Evolutionary conservation across 371 early-diverging fungal genomes (phyloP).

Genomic region (Apophysomyces sp.): DNA sequence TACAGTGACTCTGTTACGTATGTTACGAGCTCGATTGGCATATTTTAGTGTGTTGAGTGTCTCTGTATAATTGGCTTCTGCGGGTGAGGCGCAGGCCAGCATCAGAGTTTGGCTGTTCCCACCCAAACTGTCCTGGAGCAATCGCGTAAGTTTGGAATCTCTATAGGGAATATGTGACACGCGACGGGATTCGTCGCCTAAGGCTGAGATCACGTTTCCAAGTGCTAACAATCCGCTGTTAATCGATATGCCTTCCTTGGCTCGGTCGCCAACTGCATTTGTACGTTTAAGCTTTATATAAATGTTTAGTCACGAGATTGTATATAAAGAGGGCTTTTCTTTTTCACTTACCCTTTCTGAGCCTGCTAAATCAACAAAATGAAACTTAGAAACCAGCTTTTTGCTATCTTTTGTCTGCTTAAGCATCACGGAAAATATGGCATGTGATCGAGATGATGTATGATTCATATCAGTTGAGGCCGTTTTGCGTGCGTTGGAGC

Average conservation of each 20-base stretch:
- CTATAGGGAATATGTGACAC: conserved; percentile 90
- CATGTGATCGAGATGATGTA: conserved; percentile 94
- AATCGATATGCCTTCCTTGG: conserved; percentile 97
- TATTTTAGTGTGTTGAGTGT: conserved; percentile 90
- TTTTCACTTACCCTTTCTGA: conserved; percentile 64
- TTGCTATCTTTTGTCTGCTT: conserved; percentile 34
- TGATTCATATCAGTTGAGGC: conserved; percentile 96
- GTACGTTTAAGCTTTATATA: conserved; percentile 81
- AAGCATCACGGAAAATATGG: conserved; percentile 89
- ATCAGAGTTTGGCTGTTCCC: conserved; percentile 89
- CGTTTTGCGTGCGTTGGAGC: conserved; percentile 85
- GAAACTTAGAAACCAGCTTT: conserved; percentile 76
- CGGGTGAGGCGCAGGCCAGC: conserved; percentile 88
- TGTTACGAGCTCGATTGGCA: conserved; percentile 85
- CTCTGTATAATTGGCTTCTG: conserved; percentile 77
- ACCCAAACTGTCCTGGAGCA: conserved; percentile 94
- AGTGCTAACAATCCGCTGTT: conserved; percentile 96
- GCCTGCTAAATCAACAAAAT: conserved; percentile 98
- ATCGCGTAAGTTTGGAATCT: conserved; percentile 94
- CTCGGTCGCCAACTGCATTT: conserved; percentile 90
- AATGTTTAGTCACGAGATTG: background rate
- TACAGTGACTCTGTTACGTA: conserved; percentile 70
- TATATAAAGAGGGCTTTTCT: background rate
- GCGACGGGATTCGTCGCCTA: conserved; percentile 79
- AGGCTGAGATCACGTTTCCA: conserved; percentile 97